Percentiles rank a stretch among this genome's conserved stretches.
phyloP scores from a whole-genome alignment of 805 yeast species.

The Metschnikowia arizonensis region DNA sequence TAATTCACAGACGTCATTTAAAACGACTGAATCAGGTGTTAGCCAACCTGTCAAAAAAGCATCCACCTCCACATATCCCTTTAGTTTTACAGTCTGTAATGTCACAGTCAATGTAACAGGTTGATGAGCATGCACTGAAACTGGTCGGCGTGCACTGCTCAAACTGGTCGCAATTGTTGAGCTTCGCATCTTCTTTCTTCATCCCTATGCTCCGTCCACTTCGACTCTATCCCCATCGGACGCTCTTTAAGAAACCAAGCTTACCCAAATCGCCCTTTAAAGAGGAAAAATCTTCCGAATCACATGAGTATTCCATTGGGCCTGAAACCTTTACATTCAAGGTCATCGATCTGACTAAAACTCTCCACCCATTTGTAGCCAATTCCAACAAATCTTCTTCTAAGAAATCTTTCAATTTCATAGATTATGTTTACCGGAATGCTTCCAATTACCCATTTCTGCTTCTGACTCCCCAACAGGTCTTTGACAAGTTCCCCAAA shows the following conservation, averaged over 20 bases:
- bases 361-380: too few relatives aligned
- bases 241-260: constrained; percentile 20
- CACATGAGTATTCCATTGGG: constrained; percentile 42
- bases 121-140: too few relatives aligned
- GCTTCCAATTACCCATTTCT: constrained; percentile 42
- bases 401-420: constrained; percentile 22
- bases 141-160: constrained; percentile 4
- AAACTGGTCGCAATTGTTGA: too few relatives aligned
- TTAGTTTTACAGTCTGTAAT: too few relatives aligned
- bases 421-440: constrained; percentile 35
- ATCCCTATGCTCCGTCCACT: background rate
- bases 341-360: constrained; percentile 20
- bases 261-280: constrained; percentile 19
- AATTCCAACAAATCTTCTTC: background rate
- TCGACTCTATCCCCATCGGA: constrained; percentile 8
- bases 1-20: too few relatives aligned
- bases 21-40: too few relatives aligned
- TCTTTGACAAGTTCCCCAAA: constrained; percentile 34
- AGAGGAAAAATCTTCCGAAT: constrained; percentile 21
- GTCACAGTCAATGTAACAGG: too few relatives aligned
- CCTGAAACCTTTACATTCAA: constrained; percentile 46
- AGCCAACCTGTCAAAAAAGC: too few relatives aligned
- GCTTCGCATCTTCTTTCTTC: background rate
- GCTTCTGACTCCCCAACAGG: constrained; percentile 35
- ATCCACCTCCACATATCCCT: too few relatives aligned